phyloP scores from a whole-genome alignment of 768 basidiomycete genomes.

The Mrakia blollopis region DNA sequence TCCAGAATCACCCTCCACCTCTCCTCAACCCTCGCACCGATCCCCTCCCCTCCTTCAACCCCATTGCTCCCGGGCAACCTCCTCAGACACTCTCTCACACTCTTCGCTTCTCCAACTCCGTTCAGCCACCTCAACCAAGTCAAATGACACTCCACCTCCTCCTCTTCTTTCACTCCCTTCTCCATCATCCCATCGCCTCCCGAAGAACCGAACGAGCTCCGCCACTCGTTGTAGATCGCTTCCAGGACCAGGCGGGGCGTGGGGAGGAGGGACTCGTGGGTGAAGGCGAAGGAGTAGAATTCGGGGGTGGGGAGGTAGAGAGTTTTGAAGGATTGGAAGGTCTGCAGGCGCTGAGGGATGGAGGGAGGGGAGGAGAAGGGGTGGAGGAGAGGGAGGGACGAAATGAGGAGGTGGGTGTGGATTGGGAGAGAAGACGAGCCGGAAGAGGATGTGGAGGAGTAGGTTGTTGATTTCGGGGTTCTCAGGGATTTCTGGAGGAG shows the following conservation, averaged over 20 bases:
- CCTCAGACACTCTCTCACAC: constrained; percentile 24
- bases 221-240: constrained; percentile 23
- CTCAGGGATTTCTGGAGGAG: constrained; percentile 25
- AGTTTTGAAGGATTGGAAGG: constrained; percentile 11
- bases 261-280: constrained; percentile 27
- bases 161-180: background rate
- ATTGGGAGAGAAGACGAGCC: constrained; percentile 17
- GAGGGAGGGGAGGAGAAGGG: background rate
- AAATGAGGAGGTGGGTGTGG: constrained; percentile 30
- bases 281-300: constrained; percentile 31
- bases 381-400: constrained; percentile 29
- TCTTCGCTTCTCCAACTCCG: constrained; percentile 10
- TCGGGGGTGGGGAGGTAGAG: constrained; percentile 26
- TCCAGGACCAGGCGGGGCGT: constrained; percentile 15
- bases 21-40: constrained; percentile 25
- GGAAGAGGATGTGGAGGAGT: background rate
- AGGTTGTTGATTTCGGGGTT: constrained; percentile 10
- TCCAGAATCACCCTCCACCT: constrained; percentile 25
- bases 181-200: constrained; percentile 5
- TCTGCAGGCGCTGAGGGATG: background rate
- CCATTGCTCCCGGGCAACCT: constrained; percentile 9
- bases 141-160: constrained; percentile 19
- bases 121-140: constrained; percentile 25
- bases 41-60: background rate
- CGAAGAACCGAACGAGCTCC: background rate